Percentiles rank a stretch among this genome's conserved stretches.
Conservation (phyloP, 106 monocot species). For the Allium cepa region DNA sequence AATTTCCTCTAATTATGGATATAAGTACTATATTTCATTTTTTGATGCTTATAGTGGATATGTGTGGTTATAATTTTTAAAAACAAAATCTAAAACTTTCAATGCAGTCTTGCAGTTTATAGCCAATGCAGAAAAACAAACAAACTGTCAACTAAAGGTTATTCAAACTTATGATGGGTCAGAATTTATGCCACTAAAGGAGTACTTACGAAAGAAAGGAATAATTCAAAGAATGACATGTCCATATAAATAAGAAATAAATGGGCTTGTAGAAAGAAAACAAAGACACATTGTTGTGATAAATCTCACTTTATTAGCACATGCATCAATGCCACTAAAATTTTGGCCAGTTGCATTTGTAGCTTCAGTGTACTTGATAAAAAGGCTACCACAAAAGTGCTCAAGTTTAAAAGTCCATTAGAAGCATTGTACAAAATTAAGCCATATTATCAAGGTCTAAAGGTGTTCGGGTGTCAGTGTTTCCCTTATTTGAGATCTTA, state of each 20-base stretch:
- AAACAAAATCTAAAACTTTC: neutral
- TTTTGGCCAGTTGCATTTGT: neutral
- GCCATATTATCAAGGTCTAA: neutral
- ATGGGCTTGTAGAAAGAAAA: neutral
- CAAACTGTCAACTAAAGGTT: no score
- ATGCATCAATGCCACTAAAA: no score
- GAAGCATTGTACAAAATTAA: neutral
- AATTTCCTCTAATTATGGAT: neutral
- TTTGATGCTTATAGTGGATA: neutral
- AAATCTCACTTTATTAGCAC: neutral
- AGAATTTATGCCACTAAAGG: neutral
- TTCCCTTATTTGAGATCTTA: neutral
- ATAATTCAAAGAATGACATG: neutral
- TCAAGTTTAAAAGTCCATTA: neutral
- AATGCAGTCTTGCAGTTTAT: neutral
- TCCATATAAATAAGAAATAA: neutral
- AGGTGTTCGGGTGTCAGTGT: neutral
- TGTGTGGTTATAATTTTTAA: neutral
- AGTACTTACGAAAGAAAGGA: neutral
- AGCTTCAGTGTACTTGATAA: neutral
- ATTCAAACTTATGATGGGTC: neutral
- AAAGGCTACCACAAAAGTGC: neutral
- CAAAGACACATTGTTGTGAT: neutral
- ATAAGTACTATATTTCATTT: neutral
- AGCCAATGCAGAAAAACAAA: no score